Evolutionary conservation across 2,329 filamentous ascomycete genomes (phyloP), one percentile per base, ranked within the genome.

Genomic region (Pestalotiopsis sp.): DNA sequence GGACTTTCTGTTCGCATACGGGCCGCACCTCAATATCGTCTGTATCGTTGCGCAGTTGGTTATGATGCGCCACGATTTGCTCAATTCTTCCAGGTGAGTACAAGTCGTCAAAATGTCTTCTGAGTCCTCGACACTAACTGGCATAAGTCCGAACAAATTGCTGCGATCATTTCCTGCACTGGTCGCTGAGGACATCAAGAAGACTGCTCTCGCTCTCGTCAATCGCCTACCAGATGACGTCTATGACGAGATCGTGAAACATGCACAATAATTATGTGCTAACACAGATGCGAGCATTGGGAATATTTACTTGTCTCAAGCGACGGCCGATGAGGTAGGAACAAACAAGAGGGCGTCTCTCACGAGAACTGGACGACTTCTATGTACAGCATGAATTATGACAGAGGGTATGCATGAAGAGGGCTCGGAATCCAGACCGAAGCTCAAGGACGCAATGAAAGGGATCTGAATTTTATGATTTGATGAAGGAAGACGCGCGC

Each of bases 1-100:
- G 96, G 96, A 99, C 79, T 99, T 99, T 74, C 82, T 99, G 25
- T 97, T 99, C 76, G 95, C 96, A 0, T 99, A 98, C 74, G 96
- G 96, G 0, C 91, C 94, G 45, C 96, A 99, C 79, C 81, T 99
- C 70, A 99, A 99, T 76, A 93, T 99, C 67, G 82, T 99, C 25
- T 98, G 96, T 79, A 98, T 99, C 72, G 96, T 98, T 17, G 95
- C 95, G 14, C 96, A 99, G 81, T 84, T 99, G 65, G 91, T 98
- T 63, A 88, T 97, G 75, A 93, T 98, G 82, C 87, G 95, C 69
- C 92, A 95, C 68, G 90, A 93, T 70, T 91, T 99, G 66, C 82
- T 99, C 74, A 90, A 90, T 68, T 97, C 93, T 68, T 88, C 92
- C 6, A 97, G 93, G 95, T 97, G 83, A 72, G 85, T 72, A 20